These are phyloP conservation scores for Scalesia atractyloides DNA, from an alignment of 129 eudicot genomes.

Conservation along the genomic window DNA sequence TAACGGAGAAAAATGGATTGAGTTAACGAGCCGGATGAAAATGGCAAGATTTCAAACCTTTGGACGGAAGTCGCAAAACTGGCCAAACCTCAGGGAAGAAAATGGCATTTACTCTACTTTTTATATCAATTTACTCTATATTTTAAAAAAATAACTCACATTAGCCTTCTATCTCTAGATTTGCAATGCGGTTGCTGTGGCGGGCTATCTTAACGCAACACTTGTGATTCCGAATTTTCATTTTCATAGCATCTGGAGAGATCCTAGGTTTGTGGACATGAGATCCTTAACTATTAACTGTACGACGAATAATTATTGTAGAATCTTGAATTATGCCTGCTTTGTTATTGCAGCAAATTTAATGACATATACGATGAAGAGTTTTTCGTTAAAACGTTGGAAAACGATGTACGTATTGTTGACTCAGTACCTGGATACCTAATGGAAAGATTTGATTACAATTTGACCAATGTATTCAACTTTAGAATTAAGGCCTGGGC, in stretches of 20 bases:
- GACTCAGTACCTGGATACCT: conserved; percentile 72
- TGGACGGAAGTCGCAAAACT: too few species aligned
- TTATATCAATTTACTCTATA: conserved; percentile 2
- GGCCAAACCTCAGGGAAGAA: too few species aligned
- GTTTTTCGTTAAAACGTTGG: conserved; percentile 59
- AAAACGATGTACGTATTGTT: conserved; percentile 80
- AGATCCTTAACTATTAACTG: background rate
- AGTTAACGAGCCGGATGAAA: too few species aligned
- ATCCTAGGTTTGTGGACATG: conserved; percentile 67
- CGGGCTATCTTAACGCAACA: conserved; percentile 99
- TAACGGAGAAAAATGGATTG: too few species aligned
- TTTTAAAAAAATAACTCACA: background rate
- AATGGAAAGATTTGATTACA: conserved; percentile 93
- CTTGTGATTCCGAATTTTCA: conserved; percentile 93
- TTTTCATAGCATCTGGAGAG: conserved; percentile 97
- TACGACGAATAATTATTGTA: background rate
- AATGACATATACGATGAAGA: conserved; percentile 84
- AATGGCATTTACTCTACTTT: background rate
- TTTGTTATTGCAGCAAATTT: conserved; percentile 72
- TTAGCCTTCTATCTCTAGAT: conserved; percentile 46
- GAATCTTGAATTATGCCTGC: conserved; percentile 16
- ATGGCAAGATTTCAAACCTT: too few species aligned
- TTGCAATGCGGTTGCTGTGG: conserved; percentile 99
- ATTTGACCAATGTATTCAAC: conserved; percentile 83
- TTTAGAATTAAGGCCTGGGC: conserved; percentile 94